phyloP scores from a whole-genome alignment of 106 monocot species.

The Dendrobium nobile region DNA sequence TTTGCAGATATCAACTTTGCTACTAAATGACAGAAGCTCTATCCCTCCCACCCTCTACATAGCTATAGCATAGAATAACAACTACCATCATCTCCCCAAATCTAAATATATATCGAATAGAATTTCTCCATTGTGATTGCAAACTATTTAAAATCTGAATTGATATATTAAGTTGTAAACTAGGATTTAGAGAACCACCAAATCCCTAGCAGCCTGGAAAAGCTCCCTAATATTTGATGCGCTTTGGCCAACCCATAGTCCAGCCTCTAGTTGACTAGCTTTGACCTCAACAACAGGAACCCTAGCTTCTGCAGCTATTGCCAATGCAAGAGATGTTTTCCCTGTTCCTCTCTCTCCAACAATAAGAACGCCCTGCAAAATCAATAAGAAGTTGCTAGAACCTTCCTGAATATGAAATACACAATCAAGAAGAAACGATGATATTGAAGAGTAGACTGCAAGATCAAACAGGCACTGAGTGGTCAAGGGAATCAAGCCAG shows the following conservation, averaged over 20 bases:
- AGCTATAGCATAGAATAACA: neutral
- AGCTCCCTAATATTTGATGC: slow-evolving; percentile 91
- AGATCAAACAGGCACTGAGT: neutral
- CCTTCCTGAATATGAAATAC: neutral
- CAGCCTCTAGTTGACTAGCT: slow-evolving; percentile 76
- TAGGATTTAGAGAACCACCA: slow-evolving; percentile 36
- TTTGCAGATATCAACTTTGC: neutral
- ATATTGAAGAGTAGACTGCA: neutral
- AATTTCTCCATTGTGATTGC: neutral
- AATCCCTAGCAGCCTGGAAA: slow-evolving; percentile 82
- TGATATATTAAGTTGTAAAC: neutral
- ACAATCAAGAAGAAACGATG: neutral
- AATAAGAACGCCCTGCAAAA: slow-evolving; percentile 75
- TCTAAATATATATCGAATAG: neutral
- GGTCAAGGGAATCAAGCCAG: neutral
- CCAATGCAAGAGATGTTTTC: slow-evolving; percentile 84
- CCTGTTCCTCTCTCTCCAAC: slow-evolving; percentile 91
- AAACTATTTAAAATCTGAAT: slow-evolving; percentile 2
- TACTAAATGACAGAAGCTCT: neutral
- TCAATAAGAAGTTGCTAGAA: slow-evolving; percentile 6
- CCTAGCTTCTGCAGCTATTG: slow-evolving; percentile 85
- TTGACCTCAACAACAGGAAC: slow-evolving; percentile 84
- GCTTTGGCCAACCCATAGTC: slow-evolving; percentile 89
- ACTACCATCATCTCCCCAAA: neutral
- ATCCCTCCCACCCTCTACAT: neutral